Evolutionary conservation across 495 filamentous ascomycete species (phyloP), one percentile per base, ranked within the genome.

Genomic region (Aspergillus ostianus): DNA sequence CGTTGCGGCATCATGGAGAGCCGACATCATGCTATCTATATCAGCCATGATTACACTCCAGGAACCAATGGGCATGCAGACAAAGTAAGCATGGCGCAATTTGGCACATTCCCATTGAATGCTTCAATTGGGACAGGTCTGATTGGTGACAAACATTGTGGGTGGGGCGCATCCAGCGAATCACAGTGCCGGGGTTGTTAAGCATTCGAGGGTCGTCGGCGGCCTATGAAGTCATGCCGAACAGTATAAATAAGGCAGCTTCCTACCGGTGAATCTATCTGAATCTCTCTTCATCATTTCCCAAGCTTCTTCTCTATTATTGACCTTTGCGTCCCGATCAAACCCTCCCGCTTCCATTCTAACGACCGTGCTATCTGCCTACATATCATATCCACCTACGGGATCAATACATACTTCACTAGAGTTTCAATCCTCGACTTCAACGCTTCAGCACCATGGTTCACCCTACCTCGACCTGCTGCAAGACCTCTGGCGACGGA

Each of bases 401-500:
- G n/a, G n/a, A n/a, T n/a, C n/a, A n/a, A n/a, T n/a, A n/a, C n/a
- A n/a, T n/a, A n/a, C 29, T 32, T 6, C 1, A 41, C 36, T 17
- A 41, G 13, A 41, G 13, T 20, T 15, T 49, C 19, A 20, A 10
- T 9, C 18, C 6, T 49, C 3, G 21, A 26, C 32, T 47, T 27
- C 32, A 17, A 56, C 55, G 49, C 50, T 45, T 58, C 56, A 48
- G n/a, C 68, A 81, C 68, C 62, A 83, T 82, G 80, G 73, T 79
- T 52, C 69, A 82, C 65, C 84, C 84, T 23, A 46, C 68, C 53
- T 73, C 78, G n/a, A 86, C 83, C 69, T 89, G 86, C 82, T 88
- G 86, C 73, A 83, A 83, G 69, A 81, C 77, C 65, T 70, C 80
- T 64, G 73, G 78, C 55, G 75, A 71, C 56, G 78, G 74, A 51